Conservation (phyloP, 148 eudicot genomes). For the Chenopodium formosanum region DNA sequence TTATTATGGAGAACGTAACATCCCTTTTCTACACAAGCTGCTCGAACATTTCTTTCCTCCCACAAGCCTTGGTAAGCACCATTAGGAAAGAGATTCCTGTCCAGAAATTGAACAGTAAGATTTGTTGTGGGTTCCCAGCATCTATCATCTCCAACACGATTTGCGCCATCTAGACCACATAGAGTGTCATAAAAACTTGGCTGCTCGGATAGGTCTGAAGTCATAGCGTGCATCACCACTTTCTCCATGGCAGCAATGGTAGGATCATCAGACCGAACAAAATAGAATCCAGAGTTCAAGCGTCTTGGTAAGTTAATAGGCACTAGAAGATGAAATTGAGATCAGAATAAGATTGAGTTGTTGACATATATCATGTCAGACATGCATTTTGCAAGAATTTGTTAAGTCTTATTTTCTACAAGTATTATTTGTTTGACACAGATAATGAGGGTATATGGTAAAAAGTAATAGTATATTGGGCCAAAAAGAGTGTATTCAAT, state of each 20-base stretch:
- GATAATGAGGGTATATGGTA: not conserved
- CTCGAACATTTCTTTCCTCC: conserved; percentile 52
- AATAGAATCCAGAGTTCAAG: conserved; percentile 94
- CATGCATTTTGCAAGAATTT: not conserved
- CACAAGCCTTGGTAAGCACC: conserved; percentile 80
- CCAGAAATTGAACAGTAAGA: conserved; percentile 68
- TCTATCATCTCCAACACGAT: conserved; percentile 59
- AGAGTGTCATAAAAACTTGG: conserved; percentile 87
- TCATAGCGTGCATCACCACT: conserved; percentile 84
- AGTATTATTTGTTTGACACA: not conserved
- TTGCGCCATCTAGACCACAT: conserved; percentile 74
- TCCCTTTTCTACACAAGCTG: conserved; percentile 56
- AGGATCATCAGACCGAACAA: conserved; percentile 65
- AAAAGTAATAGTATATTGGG: not conserved
- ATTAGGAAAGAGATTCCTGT: conserved; percentile 81
- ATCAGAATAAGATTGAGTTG: conserved; percentile 8
- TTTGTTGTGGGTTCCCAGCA: conserved; percentile 77
- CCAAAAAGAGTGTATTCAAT: not conserved
- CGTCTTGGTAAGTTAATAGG: conserved; percentile 89
- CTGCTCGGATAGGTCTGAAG: conserved; percentile 83
- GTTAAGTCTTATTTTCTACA: not conserved
- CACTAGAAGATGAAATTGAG: conserved; percentile 43
- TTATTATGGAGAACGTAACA: conserved; percentile 80
- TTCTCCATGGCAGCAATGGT: conserved; percentile 74
- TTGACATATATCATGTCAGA: conserved; percentile 2